Evolutionary conservation across 1,284 basidiomycete species (phyloP), one percentile per base, ranked within the genome.

Genomic region (Rhodotorula sp.): DNA sequence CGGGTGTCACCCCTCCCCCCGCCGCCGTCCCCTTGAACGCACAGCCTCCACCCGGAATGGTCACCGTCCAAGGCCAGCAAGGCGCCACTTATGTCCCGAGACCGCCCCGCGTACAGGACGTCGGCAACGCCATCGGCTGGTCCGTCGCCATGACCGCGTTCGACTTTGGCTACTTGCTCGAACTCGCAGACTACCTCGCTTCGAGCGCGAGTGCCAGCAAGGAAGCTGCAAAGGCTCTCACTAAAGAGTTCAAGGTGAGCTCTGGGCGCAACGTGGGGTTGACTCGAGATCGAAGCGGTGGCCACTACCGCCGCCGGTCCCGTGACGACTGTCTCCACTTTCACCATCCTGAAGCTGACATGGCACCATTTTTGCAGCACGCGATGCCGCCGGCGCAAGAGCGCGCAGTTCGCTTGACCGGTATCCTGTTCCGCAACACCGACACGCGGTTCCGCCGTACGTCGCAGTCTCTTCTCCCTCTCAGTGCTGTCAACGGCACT

Each of bases 181-280:
- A 61, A 1, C 54, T 76, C 6, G 49, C 59, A n/a, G 75, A 76
- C 29, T 26, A 74, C 58, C 51, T 76, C 39, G 26, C 29, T 26
- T 26, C 62, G 39, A 62, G 48, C 39, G 7, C 23, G 21, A 54
- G 58, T 18, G 64, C 64, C 31, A 64, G 64, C 16, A 52, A 51
- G 26, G 75, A 74, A 8, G 73, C 73, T 5, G 64, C 69, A 2
- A 72, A 71, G 52, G 73, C 73, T 2, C 48, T 76, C 14, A 49
- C 71, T 14, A 71, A 68, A 20, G 75, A 76, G 69, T 71, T 76
- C 71, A 76, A 74, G 68, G 72, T 73, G 57, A 7, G 49, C n/a
- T 8, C n/a, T 8, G 21, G 14, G 26, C 10, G 7, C 43, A 20
- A 16, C n/a, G n/a, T 5, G 29, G 26, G 8, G 20, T 21, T 26